A percentile compares a stretch with the other conserved stretches of the same genome.
Evolutionary conservation across 1,284 basidiomycete genomes (phyloP).

Genomic region (Heimioporus retisporus): DNA sequence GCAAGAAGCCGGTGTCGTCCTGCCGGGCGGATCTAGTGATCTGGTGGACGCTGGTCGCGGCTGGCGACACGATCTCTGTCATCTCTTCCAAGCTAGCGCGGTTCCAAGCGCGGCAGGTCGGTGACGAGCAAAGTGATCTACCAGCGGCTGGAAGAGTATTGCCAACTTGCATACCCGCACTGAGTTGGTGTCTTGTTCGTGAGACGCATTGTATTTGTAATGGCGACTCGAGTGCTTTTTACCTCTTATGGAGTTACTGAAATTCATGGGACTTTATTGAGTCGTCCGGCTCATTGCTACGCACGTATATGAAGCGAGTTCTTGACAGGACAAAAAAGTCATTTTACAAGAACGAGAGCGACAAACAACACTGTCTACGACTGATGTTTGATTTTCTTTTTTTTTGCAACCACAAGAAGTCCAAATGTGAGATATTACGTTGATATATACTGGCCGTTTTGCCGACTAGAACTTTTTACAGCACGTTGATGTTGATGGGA

Average conservation of each 20-base stretch:
- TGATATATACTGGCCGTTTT: not conserved
- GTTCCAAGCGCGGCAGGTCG: slow-evolving; percentile 25
- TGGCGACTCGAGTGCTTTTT: slow-evolving; percentile 6
- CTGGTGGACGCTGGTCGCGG: slow-evolving; percentile 35
- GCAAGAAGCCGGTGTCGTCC: slow-evolving; percentile 16
- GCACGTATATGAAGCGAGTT: not conserved
- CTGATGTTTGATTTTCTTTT: not conserved
- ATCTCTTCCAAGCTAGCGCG: slow-evolving; percentile 27
- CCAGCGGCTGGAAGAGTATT: slow-evolving; percentile 37
- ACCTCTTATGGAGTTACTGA: not conserved
- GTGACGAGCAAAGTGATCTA: slow-evolving; percentile 27
- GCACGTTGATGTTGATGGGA: slow-evolving; percentile 13
- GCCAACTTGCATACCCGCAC: slow-evolving; percentile 27
- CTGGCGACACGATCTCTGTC: slow-evolving; percentile 11
- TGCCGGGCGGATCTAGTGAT: slow-evolving; percentile 46
- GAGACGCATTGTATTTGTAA: slow-evolving; percentile 22
- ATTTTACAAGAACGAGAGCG: slow-evolving; percentile 14
- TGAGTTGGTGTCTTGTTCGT: slow-evolving; percentile 10
- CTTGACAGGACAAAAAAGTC: not conserved
- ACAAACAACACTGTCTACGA: not conserved
- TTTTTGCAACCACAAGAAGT: slow-evolving; percentile 14
- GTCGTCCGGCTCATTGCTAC: not conserved
- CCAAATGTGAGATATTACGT: not conserved
- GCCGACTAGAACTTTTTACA: slow-evolving; percentile 2
- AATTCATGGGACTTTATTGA: not conserved